Percentiles rank a stretch among this genome's conserved stretches.
Conservation (phyloP, 352 stramenopile species). For the Aphanomyces cochlioides region DNA sequence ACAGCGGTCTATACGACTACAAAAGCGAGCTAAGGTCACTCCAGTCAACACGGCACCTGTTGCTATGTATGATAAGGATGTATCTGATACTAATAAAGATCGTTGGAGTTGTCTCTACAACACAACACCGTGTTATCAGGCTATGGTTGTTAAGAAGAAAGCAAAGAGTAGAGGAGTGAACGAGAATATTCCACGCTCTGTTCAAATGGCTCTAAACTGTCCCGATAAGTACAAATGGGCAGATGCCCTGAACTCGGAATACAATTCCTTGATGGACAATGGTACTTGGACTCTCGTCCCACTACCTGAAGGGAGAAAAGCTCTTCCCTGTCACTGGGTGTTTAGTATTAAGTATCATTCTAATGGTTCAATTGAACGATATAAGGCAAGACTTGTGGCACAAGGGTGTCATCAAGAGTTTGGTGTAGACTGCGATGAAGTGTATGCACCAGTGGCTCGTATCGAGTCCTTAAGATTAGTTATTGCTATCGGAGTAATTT, state of each 20-base stretch:
- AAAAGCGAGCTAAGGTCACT: too few relatives aligned
- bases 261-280: slow-evolving; percentile 14
- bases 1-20: too few relatives aligned
- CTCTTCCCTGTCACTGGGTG: slow-evolving; percentile 12
- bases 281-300: background rate
- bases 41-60: too few relatives aligned
- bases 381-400: slow-evolving; percentile 10
- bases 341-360: slow-evolving; percentile 10
- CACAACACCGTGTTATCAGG: too few relatives aligned
- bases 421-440: slow-evolving; percentile 9
- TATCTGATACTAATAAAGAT: too few relatives aligned
- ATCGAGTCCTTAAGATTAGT: slow-evolving; percentile 12
- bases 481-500: background rate
- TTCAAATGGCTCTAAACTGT: background rate
- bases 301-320: background rate
- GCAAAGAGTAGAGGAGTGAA: background rate
- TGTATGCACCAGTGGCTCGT: slow-evolving; percentile 14
- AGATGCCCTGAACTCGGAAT: slow-evolving; percentile 1
- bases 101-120: too few relatives aligned
- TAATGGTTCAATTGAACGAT: background rate
- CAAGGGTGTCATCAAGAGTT: background rate
- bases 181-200: background rate
- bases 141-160: too few relatives aligned
- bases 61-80: too few relatives aligned
- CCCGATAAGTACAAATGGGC: background rate